Evolutionary conservation across 768 basidiomycete genomes (phyloP).

Genomic region (Filobasidium floriforme): DNA sequence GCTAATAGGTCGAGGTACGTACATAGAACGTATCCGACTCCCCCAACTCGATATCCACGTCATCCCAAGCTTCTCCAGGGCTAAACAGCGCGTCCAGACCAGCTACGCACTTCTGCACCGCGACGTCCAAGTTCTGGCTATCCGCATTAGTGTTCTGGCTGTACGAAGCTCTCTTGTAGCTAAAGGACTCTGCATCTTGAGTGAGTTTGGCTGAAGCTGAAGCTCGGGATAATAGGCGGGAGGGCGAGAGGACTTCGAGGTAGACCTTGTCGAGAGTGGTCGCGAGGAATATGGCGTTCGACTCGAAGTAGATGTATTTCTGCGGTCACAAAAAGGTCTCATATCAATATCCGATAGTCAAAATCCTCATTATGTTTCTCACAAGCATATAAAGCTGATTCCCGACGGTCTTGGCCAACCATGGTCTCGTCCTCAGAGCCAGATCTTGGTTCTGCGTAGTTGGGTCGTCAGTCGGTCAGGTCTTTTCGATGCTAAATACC

Average conservation of each 20-base stretch:
- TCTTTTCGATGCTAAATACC: too few species aligned
- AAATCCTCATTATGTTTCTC: background rate
- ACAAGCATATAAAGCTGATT: background rate
- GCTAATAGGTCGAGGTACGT: too few species aligned
- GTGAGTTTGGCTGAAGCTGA: constrained; percentile 3
- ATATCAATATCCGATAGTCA: too few species aligned
- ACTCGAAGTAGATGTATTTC: background rate
- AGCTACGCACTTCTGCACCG: background rate
- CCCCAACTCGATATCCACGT: constrained; percentile 1
- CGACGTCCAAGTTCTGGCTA: background rate
- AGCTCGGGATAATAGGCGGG: background rate
- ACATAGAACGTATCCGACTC: constrained; percentile 1
- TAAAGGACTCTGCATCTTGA: background rate
- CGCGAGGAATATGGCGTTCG: background rate
- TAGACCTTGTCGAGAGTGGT: background rate
- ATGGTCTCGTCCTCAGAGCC: background rate
- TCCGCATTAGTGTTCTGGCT: background rate
- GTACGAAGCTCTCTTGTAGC: background rate
- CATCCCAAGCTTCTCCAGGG: background rate
- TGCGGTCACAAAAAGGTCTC: too few species aligned
- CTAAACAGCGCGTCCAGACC: constrained; percentile 1
- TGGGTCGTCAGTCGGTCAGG: too few species aligned
- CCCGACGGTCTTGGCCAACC: background rate
- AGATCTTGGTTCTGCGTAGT: too few species aligned
- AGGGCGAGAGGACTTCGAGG: constrained; percentile 4